Percentiles rank a stretch among this genome's conserved stretches.
phyloP scores from a whole-genome alignment of 306 rosid genomes.

The Citrullus mucosospermus region DNA sequence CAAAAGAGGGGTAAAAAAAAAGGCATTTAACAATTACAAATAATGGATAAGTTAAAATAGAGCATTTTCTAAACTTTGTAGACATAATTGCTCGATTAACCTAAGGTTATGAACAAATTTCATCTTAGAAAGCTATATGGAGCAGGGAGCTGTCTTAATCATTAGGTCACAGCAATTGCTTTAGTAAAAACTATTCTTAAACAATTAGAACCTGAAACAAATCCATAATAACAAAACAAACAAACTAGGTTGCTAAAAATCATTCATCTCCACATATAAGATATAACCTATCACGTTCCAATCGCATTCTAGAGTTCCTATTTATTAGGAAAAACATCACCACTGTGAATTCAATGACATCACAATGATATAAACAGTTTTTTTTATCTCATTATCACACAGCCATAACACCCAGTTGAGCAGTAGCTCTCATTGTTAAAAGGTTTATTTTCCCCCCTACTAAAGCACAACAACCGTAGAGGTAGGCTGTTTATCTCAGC shows the following conservation, averaged over 20 bases:
- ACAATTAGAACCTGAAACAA: not conserved
- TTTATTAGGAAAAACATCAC: not conserved
- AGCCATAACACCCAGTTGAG: not conserved
- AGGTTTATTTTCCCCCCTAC: too few relatives aligned
- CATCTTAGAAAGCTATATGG: not conserved
- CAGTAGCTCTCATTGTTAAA: not conserved
- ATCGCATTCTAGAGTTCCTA: not conserved
- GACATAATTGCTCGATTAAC: too few relatives aligned
- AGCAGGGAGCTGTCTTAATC: not conserved
- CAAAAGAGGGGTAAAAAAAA: too few relatives aligned
- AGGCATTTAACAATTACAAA: too few relatives aligned
- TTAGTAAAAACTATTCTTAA: not conserved
- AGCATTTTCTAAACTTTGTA: too few relatives aligned
- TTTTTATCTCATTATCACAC: not conserved
- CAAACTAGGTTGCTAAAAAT: not conserved
- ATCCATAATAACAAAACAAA: not conserved
- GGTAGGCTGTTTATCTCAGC: not conserved
- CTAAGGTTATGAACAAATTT: not conserved
- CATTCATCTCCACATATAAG: not conserved
- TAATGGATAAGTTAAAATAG: too few relatives aligned
- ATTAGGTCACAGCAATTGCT: not conserved
- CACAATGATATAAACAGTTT: not conserved
- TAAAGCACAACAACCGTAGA: not conserved
- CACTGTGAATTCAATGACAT: not conserved
- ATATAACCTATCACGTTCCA: not conserved